Base-by-base conservation (phyloP, 169 alveolate species). In the Cryptosporidium parvum region DNA sequence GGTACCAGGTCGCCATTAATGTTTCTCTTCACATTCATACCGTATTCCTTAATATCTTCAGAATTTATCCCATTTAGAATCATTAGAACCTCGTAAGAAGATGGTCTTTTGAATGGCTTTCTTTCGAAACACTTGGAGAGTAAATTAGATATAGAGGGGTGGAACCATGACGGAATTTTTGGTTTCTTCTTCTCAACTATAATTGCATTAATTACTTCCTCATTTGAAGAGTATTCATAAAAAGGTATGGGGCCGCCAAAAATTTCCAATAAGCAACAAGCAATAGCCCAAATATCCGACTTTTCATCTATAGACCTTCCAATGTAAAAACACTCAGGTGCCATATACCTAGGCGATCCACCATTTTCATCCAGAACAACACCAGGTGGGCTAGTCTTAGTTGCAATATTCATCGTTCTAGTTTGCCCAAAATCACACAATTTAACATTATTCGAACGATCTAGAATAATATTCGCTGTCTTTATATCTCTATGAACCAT, bases 331-430 rank as follows among this genome's bases (percentile, higher is more conserved):
- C 96, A 94, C 58, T 94, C 96, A 1, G 96, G 96, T 61, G 96
- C 96, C 96, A 94, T 94, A 52, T 94, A 94, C 16, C 96, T 93
- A 31, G 96, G 96, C 9, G 96, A 93, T 16, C 96, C 96, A 48
- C 96, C 96, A 84, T 94, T 94, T 65, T 94, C 96, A 62, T 94
- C 96, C 21, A 94, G 84, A 37, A 75, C 72, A 39, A 94, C 86
- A 2, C 80, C 73, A 6, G 52, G 44, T 1, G 89, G 12, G 29
- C 42, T 65, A 35, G 75, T 42, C 52, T 85, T 93, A 18, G 95
- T 93, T 68, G 70, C 61, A 37, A 68, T 65, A 48, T 71, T 92
- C 70, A 94, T 53, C n/a, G 91, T 72, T 68, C 95, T 85, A 12
- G 96, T 92, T 80, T 94, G 93, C 33, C 96, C 96, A 75, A 94